These are phyloP conservation scores for Penicillium canariense DNA, from an alignment of 495 filamentous ascomycete genomes.

Conservation along the genomic window DNA sequence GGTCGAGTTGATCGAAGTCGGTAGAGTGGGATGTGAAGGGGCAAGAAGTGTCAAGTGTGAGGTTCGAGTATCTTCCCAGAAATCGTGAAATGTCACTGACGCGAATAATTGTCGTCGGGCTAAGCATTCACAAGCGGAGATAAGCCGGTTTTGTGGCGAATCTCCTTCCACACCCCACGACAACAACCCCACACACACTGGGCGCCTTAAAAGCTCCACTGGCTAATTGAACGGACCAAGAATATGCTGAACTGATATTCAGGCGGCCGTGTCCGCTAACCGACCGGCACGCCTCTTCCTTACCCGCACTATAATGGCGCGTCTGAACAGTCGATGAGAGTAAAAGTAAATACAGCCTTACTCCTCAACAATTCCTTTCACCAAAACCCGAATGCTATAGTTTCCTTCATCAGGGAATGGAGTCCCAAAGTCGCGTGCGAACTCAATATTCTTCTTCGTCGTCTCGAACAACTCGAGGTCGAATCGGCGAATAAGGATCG, in stretches of 20 bases:
- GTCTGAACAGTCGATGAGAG: too few relatives aligned
- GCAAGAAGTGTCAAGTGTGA: neutral
- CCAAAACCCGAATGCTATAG: conserved; percentile 16
- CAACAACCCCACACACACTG: too few relatives aligned
- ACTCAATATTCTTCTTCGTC: conserved; percentile 25
- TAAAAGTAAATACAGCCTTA: too few relatives aligned
- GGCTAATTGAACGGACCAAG: neutral
- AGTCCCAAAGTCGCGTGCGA: conserved; percentile 26
- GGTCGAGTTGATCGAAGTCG: neutral
- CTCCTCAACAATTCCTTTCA: conserved; percentile 18
- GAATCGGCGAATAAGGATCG: conserved; percentile 36
- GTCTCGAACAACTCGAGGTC: conserved; percentile 40
- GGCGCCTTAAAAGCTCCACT: neutral
- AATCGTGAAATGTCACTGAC: neutral
- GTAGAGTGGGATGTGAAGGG: neutral
- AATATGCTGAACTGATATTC: too few relatives aligned
- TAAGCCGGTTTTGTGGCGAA: conserved; percentile 6
- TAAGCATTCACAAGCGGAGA: conserved; percentile 3
- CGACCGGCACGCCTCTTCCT: neutral
- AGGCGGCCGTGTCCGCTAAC: neutral
- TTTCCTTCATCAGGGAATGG: conserved; percentile 20
- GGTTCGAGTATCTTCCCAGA: neutral
- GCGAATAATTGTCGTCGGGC: neutral
- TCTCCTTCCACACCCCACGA: neutral
- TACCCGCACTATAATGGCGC: neutral